These are phyloP conservation scores for Inonotus hispidus DNA, from an alignment of 1,284 basidiomycete species.

Conservation along the genomic window DNA sequence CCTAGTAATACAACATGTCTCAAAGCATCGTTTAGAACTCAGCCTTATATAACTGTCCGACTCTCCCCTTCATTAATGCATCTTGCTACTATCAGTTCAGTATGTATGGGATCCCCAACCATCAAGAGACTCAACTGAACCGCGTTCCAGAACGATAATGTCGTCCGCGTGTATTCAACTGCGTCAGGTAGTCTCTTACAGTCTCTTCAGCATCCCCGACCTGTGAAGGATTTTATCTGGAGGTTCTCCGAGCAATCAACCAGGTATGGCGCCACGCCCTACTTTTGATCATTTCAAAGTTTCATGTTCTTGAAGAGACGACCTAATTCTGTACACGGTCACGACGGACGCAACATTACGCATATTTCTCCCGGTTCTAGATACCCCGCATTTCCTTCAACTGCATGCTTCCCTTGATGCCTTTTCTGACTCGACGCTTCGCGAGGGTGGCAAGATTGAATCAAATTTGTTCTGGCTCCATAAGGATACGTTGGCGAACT, in stretches of 20 bases:
- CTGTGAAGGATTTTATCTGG: conserved; percentile 62
- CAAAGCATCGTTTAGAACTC: conserved; percentile 41
- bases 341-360: conserved; percentile 73
- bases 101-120: conserved; percentile 29
- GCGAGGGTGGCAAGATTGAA: conserved; percentile 24
- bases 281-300: conserved; percentile 6
- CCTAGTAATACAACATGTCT: not conserved
- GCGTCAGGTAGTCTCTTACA: conserved; percentile 66
- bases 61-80: conserved; percentile 73
- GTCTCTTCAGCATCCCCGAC: conserved; percentile 59
- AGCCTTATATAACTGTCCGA: conserved; percentile 35
- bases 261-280: conserved; percentile 38
- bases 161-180: conserved; percentile 63
- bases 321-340: conserved; percentile 70
- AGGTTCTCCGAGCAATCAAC: conserved; percentile 58
- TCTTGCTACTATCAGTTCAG: conserved; percentile 59
- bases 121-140: conserved; percentile 7
- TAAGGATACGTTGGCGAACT: conserved; percentile 47
- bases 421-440: conserved; percentile 46
- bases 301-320: conserved; percentile 45
- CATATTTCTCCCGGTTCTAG: conserved; percentile 83
- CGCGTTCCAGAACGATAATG: conserved; percentile 45
- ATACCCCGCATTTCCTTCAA: conserved; percentile 80
- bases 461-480: conserved; percentile 63
- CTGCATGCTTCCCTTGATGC: conserved; percentile 73